Conservation (phyloP, 768 basidiomycete species). For the Termitomyces sp. region DNA sequence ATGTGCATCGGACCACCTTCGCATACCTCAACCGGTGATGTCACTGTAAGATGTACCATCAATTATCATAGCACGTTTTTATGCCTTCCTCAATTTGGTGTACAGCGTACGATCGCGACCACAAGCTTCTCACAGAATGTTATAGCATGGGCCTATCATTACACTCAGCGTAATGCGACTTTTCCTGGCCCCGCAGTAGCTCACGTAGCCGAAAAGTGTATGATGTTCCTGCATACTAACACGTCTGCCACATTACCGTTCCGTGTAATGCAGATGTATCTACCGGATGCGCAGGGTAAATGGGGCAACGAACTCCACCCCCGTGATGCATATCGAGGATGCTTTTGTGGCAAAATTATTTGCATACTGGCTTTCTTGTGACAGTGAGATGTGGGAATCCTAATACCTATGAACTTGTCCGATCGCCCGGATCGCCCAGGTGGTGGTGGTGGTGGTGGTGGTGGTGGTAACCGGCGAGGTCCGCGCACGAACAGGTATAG, state of each 20-base stretch:
- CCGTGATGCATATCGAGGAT: conserved; percentile 35
- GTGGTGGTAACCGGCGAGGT: too few relatives aligned
- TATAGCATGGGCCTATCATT: conserved; percentile 49
- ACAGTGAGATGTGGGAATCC: conserved; percentile 53
- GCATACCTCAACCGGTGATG: conserved; percentile 46
- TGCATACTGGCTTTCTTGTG: conserved; percentile 61
- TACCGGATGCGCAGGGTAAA: conserved; percentile 9
- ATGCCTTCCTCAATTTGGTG: neutral
- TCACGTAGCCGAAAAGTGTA: conserved; percentile 62
- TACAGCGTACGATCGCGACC: too few relatives aligned
- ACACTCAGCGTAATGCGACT: conserved; percentile 51
- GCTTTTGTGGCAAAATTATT: conserved; percentile 56
- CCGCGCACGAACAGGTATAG: too few relatives aligned
- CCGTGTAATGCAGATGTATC: neutral
- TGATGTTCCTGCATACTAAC: conserved; percentile 58
- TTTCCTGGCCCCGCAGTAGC: conserved; percentile 24
- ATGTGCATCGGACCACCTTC: conserved; percentile 37
- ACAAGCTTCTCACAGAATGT: conserved; percentile 29
- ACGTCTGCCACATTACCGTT: conserved; percentile 22
- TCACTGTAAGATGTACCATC: conserved; percentile 47
- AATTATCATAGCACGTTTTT: conserved; percentile 16
- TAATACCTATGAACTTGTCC: conserved; percentile 46
- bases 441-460: too few relatives aligned
- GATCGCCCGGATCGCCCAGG: conserved; percentile 8
- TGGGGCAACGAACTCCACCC: conserved; percentile 5